Conservation (phyloP, 2,329 filamentous ascomycete species). For the Ilyonectria destructans region DNA sequence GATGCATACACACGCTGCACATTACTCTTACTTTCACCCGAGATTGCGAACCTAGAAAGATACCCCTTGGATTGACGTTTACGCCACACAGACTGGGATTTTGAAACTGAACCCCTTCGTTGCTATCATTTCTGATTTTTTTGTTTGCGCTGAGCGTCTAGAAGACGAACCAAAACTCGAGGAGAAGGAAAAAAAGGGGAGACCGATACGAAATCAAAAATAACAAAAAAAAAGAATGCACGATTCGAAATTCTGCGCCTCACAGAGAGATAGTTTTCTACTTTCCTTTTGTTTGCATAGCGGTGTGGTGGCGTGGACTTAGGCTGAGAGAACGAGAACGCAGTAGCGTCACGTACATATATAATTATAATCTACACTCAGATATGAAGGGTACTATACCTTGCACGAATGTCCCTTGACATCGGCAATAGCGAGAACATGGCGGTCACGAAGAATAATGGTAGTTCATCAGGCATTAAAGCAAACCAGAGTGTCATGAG, state of each 20-base stretch:
- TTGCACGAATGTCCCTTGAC: not conserved
- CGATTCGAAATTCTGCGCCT: conserved; percentile 31
- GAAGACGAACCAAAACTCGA: conserved; percentile 26
- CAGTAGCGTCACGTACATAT: conserved; percentile 40
- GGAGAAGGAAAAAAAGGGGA: conserved; percentile 24
- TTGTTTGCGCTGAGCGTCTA: conserved; percentile 32
- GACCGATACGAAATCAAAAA: conserved; percentile 26
- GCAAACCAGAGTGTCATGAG: not conserved
- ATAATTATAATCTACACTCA: conserved; percentile 49
- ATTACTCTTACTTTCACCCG: conserved; percentile 47
- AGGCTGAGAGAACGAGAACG: conserved; percentile 25
- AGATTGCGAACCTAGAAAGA: conserved; percentile 60
- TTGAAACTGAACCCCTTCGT: conserved; percentile 19
- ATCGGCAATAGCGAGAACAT: not conserved
- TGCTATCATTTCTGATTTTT: conserved; percentile 33
- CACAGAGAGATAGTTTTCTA: conserved; percentile 30
- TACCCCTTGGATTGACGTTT: conserved; percentile 58
- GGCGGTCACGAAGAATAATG: not conserved
- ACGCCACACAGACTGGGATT: conserved; percentile 49
- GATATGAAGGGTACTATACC: conserved; percentile 15
- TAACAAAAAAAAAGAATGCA: conserved; percentile 32
- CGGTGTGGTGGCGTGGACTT: conserved; percentile 39
- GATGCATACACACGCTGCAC: conserved; percentile 43
- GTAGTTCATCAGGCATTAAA: not conserved
- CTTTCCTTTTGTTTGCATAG: conserved; percentile 43